Evolutionary conservation across 352 stramenopile species (phyloP).

Genomic region (Pythium brassicae): DNA sequence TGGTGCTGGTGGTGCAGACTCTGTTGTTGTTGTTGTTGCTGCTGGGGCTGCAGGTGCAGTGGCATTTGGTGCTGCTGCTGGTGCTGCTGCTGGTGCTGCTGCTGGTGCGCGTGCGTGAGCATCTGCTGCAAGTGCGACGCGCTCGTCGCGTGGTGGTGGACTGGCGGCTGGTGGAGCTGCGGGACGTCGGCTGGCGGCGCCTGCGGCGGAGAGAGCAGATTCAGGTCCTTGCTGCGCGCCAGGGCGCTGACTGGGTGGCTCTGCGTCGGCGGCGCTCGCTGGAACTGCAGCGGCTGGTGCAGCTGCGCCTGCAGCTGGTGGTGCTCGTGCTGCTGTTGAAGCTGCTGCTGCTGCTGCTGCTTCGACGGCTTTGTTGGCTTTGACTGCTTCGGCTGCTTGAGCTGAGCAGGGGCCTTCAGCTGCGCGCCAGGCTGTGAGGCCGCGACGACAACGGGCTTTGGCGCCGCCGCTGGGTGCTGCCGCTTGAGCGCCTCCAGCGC

Average conservation of each 20-base stretch:
- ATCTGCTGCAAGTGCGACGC: constrained; percentile 42
- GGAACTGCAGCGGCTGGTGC: constrained; percentile 30
- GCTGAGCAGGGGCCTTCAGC: neutral
- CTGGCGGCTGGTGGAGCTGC: constrained; percentile 14
- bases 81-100: constrained; percentile 27
- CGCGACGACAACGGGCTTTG: constrained; percentile 6
- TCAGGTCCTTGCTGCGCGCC: constrained; percentile 10
- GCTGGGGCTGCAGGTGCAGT: constrained; percentile 33
- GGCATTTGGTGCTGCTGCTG: constrained; percentile 8
- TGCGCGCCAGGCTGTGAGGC: neutral
- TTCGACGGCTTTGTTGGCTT: constrained; percentile 1
- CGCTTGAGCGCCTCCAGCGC: constrained; percentile 41
- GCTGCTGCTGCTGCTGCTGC: constrained; percentile 19
- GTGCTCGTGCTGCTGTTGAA: constrained; percentile 27
- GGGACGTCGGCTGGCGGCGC: constrained; percentile 4
- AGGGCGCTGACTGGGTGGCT: neutral
- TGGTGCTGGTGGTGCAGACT: constrained; percentile 32
- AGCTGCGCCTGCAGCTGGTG: constrained; percentile 21
- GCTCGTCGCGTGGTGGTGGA: constrained; percentile 10
- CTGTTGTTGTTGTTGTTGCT: constrained; percentile 17
- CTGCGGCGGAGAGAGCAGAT: constrained; percentile 11
- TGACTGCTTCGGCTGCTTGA: constrained; percentile 9
- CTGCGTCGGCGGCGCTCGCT: constrained; percentile 11
- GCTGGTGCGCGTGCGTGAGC: constrained; percentile 20
- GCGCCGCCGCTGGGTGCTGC: constrained; percentile 10